Base-by-base conservation (phyloP, 208 protist genomes). In the Crithidia brevicula region DNA sequence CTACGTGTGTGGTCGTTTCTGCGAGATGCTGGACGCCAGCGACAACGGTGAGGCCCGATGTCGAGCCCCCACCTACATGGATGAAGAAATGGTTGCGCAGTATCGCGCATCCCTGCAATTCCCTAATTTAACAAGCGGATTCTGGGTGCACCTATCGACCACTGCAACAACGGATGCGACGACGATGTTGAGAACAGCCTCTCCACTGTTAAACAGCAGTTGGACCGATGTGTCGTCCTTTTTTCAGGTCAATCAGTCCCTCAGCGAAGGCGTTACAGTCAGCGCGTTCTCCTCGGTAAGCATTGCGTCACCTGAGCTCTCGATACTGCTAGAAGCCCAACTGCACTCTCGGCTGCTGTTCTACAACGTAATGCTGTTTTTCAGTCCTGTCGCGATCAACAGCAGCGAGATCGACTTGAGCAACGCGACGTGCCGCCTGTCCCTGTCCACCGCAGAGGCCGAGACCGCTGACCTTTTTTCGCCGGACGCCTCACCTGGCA, bases 291-390 rank as follows among this genome's bases (percentile, higher is more conserved):
- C 72, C 45, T 16, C 8, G 47, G 16, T 54, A 16, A 34, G 4
- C 22, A 60, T 69, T 36, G 54, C 57, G 15, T 30, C 42, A 20
- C 31, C 60, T 10, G 49, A 43, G 15, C 7, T 72, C 16, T 27
- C 30, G 7, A 42, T 72, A 30, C 22, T 84, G 22, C 59, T 84
- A 1, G 61, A 62, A 54, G 79, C 79, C 1, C 51, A 66, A 2
- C 47, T 53, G 56, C 73, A 84, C 60, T 84, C 79, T 1, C 67
- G 79, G 18, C 54, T 80, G 36, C 42, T 78, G 31, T 53, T 84
- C 3, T 75, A 67, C 53, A 73, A 66, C 11, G 63, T 79, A 2
- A 70, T 27, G 36, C 65, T 84, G 9, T 31, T 53, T 11, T 42
- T 84, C 1, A 33, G 53, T 30, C 73, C 79, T 28, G 27, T 62